A percentile compares a stretch with the other conserved stretches of the same genome.
Conservation (phyloP, 2,329 filamentous ascomycete genomes). For the Hortaea sp. region DNA sequence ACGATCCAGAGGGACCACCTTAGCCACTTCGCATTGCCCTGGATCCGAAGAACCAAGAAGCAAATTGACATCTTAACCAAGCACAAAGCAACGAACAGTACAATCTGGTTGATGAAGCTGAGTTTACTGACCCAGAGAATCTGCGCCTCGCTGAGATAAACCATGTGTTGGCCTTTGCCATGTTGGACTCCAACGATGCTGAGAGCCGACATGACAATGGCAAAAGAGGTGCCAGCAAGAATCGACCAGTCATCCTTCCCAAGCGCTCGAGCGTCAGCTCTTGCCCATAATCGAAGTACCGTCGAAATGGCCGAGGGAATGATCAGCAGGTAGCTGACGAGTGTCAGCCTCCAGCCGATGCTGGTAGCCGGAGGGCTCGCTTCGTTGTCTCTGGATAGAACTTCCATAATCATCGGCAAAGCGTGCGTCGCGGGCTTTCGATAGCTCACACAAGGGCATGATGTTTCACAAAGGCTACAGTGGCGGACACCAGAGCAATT, state of each 20-base stretch:
- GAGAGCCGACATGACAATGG: neutral
- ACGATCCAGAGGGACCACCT: conserved; percentile 23
- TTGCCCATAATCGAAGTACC: too few species aligned
- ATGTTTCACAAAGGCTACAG: too few species aligned
- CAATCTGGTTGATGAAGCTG: conserved; percentile 31
- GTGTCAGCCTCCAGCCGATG: too few species aligned
- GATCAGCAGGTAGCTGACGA: too few species aligned
- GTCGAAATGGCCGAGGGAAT: too few species aligned
- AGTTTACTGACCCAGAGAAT: conserved; percentile 29
- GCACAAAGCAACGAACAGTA: conserved; percentile 32
- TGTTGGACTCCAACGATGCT: conserved; percentile 22
- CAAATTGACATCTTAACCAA: conserved; percentile 35
- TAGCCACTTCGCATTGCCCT: conserved; percentile 23
- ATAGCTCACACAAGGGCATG: too few species aligned
- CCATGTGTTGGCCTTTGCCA: conserved; percentile 32
- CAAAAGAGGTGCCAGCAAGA: neutral
- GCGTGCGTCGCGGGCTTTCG: too few species aligned
- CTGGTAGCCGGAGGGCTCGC: too few species aligned
- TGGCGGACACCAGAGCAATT: too few species aligned
- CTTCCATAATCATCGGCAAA: too few species aligned
- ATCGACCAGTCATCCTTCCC: neutral
- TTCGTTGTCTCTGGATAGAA: too few species aligned
- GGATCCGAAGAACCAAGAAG: conserved; percentile 33
- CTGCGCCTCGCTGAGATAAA: conserved; percentile 24
- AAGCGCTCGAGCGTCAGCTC: neutral